These are phyloP conservation scores for Mariannaea sp. DNA, from an alignment of 2,329 filamentous ascomycete genomes.

Conservation along the genomic window DNA sequence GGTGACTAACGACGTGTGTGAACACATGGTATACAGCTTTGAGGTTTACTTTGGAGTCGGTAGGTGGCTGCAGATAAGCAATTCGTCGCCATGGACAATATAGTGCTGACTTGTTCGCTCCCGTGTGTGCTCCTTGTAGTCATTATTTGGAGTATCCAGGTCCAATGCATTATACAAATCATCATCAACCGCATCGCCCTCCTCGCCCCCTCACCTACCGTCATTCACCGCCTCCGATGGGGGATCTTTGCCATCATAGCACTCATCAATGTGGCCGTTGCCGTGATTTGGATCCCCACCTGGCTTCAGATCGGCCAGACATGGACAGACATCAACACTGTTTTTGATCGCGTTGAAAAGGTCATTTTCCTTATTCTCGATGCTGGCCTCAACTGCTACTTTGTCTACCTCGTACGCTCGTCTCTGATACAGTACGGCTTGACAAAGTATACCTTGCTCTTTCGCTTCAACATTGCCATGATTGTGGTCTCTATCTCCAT, in stretches of 20 bases:
- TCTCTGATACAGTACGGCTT: conserved; percentile 54
- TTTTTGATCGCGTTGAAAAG: conserved; percentile 58
- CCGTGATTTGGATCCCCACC: conserved; percentile 56
- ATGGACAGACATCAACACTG: conserved; percentile 49
- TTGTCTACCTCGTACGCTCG: conserved; percentile 49
- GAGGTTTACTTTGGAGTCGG: conserved; percentile 32
- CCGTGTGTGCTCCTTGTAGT: conserved; percentile 31
- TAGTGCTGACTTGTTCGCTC: not conserved
- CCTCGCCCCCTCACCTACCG: conserved; percentile 46
- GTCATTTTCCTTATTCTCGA: conserved; percentile 53
- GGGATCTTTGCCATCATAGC: conserved; percentile 48
- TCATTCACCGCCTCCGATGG: conserved; percentile 49
- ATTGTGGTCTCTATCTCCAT: conserved; percentile 39
- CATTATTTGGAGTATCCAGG: conserved; percentile 44
- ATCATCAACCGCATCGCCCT: conserved; percentile 57
- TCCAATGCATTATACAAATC: conserved; percentile 53
- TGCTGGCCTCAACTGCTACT: conserved; percentile 52
- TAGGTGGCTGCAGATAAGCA: conserved; percentile 8
- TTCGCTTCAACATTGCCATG: conserved; percentile 44
- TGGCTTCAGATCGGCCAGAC: conserved; percentile 46
- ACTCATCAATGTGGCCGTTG: conserved; percentile 54
- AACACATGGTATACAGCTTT: conserved; percentile 42
- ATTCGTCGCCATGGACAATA: not conserved
- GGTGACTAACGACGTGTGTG: conserved; percentile 12
- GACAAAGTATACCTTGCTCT: conserved; percentile 53